A percentile compares a stretch with the other conserved stretches of the same genome.
These are phyloP conservation scores for Wickerhamomyces bisporus DNA, from an alignment of 805 yeast species.

Conservation along the genomic window DNA sequence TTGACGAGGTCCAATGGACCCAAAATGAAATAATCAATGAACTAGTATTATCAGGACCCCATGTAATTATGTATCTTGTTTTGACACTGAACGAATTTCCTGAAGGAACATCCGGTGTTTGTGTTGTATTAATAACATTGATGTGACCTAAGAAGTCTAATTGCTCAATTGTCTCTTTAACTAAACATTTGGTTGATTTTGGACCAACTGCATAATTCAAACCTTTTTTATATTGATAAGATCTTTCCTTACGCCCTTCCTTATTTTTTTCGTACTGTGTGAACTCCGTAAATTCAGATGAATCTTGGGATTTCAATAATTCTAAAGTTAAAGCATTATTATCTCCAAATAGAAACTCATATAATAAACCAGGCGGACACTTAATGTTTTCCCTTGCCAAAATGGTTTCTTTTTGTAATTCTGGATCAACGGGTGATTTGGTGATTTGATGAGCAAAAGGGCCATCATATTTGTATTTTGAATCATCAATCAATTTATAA, in stretches of 20 bases:
- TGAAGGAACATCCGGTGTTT: conserved; percentile 93
- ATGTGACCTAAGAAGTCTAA: conserved; percentile 51
- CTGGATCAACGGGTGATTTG: conserved; percentile 37
- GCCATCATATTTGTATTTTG: conserved; percentile 49
- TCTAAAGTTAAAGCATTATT: conserved; percentile 38
- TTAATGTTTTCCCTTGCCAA: conserved; percentile 47
- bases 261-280: conserved; percentile 29
- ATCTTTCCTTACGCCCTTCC: conserved; percentile 40
- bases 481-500: conserved; percentile 32
- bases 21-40: conserved; percentile 59
- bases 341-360: conserved; percentile 64
- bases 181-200: conserved; percentile 76
- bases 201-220: conserved; percentile 87
- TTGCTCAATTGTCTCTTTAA: conserved; percentile 52
- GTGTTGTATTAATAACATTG: conserved; percentile 55
- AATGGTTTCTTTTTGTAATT: conserved; percentile 43
- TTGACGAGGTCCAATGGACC: conserved; percentile 84
- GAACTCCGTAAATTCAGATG: conserved; percentile 32
- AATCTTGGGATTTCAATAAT: conserved; percentile 36
- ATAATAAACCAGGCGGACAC: conserved; percentile 78
- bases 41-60: conserved; percentile 67
- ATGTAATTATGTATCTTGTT: conserved; percentile 66
- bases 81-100: conserved; percentile 76
- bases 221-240: conserved; percentile 66
- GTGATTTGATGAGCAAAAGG: conserved; percentile 64